Base-by-base conservation (phyloP, 2,329 filamentous ascomycete species). In the Lithohypha guttulata region DNA sequence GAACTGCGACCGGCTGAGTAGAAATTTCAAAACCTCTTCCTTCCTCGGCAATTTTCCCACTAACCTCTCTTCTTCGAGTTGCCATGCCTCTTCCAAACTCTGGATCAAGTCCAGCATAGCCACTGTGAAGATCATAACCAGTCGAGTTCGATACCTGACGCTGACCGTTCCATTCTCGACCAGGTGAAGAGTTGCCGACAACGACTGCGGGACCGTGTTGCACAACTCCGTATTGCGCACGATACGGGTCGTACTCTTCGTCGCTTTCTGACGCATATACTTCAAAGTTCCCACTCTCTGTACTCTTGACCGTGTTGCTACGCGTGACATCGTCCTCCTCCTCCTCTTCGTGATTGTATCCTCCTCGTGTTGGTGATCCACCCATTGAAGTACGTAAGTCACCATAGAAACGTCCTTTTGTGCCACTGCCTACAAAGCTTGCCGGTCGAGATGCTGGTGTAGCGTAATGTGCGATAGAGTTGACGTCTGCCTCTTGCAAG, bases 41-140 rank as follows among this genome's bases (percentile, higher is more conserved):
- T 53, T 68, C 64, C 42, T 68, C 64, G 0, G 59, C 64, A 10
- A 66, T 50, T 40, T 66, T 66, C 2, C 64, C 64, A 41, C 63
- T 66, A 13, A 68, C 64, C 39, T 68, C 64, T 27, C 63, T 56
- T 38, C 63, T 53, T 39, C 64, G 54, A n/a, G n/a, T n/a, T n/a
- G 63, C 63, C 23, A 67, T 62, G 1, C 64, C 63, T 9, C 30
- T 41, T 7, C 50, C 51, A 39, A 53, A 53, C 20, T 52, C 50
- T 5, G 47, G 35, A 3, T 47, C 50, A 3, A 53, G 35, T 8
- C 48, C 51, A 14, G 49, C 51, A 44, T 53, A 53, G 2, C 47
- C 45, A 13, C 35, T 32, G 20, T 46, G 32, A 10, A 51, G 33
- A 28, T 53, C 50, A 25, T 41, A 35, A 2, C 46, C 51, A 13